Percentiles rank a stretch among this genome's conserved stretches.
phyloP scores from a whole-genome alignment of 805 yeast species.

The Candida boleticola region DNA sequence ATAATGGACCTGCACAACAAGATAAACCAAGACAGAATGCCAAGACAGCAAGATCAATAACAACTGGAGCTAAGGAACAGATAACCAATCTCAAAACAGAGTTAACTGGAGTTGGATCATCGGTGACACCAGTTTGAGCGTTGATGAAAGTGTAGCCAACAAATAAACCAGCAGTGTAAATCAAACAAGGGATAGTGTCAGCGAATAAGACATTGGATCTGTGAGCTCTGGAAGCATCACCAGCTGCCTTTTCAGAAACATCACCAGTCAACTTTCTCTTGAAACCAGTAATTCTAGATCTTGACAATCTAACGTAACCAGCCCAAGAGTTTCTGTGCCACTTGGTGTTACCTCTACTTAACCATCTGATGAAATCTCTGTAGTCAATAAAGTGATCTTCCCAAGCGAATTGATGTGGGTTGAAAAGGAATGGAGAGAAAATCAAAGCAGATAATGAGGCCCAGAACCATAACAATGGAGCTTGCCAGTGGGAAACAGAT shows the following conservation, averaged over 20 bases:
- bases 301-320: constrained; percentile 72
- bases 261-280: constrained; percentile 71
- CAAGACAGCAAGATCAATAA: constrained; percentile 81
- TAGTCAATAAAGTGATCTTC: constrained; percentile 95
- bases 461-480: constrained; percentile 97
- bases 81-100: constrained; percentile 69
- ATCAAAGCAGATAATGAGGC: constrained; percentile 82
- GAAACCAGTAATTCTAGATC: constrained; percentile 91
- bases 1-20: constrained; percentile 96
- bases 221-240: constrained; percentile 74
- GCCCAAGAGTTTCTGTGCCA: constrained; percentile 91
- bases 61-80: constrained; percentile 90
- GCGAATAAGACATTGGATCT: constrained; percentile 75
- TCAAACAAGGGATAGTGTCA: constrained; percentile 71
- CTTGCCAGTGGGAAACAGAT: constrained; percentile 83
- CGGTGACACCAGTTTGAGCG: constrained; percentile 79
- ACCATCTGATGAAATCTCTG: constrained; percentile 88
- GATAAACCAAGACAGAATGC: constrained; percentile 76
- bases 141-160: constrained; percentile 78
- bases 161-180: constrained; percentile 69
- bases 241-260: constrained; percentile 63
- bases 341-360: constrained; percentile 85
- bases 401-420: constrained; percentile 97
- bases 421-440: constrained; percentile 91
- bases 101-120: constrained; percentile 52